Conservation (phyloP, 2,329 filamentous ascomycete genomes). For the Falciphora oryzae region DNA sequence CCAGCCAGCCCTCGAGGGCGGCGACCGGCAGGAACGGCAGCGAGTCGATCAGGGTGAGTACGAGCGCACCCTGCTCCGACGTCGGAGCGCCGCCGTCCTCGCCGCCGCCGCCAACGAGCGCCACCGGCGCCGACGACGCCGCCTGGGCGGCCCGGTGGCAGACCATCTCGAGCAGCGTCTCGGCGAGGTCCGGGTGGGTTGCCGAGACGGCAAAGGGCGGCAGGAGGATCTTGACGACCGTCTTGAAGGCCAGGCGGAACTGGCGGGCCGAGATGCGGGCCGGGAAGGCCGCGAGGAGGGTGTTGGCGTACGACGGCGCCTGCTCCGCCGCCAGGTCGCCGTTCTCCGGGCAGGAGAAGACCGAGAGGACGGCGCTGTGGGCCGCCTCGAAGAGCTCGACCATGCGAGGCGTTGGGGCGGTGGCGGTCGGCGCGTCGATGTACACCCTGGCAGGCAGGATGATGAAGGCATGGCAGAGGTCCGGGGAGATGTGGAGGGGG, state of each 20-base stretch:
- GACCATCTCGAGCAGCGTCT: constrained; percentile 73
- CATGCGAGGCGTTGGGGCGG: constrained; percentile 36
- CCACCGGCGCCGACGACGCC: constrained; percentile 31
- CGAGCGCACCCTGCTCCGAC: constrained; percentile 76
- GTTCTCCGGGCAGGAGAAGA: constrained; percentile 75
- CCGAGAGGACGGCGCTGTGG: constrained; percentile 74
- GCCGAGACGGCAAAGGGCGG: constrained; percentile 72
- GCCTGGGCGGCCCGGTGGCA: constrained; percentile 55
- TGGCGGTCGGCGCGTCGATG: constrained; percentile 39
- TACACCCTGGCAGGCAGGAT: constrained; percentile 71
- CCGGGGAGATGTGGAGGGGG: constrained; percentile 60
- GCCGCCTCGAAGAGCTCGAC: constrained; percentile 76
- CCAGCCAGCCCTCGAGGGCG: constrained; percentile 75
- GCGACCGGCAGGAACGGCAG: constrained; percentile 66
- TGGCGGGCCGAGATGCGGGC: constrained; percentile 72
- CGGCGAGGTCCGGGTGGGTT: constrained; percentile 70
- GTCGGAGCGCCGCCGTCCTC: constrained; percentile 30
- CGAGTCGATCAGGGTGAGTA: constrained; percentile 72
- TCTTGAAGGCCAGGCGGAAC: constrained; percentile 84
- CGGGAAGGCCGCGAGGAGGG: constrained; percentile 75
- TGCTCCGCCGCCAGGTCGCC: constrained; percentile 63
- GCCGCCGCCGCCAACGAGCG: constrained; percentile 16
- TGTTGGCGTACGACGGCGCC: constrained; percentile 77
- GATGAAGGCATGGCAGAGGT: constrained; percentile 65
- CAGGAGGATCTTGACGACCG: constrained; percentile 72